A percentile compares a stretch with the other conserved stretches of the same genome.
phyloP scores from a whole-genome alignment of 2,329 filamentous ascomycete species.

The Fusarium palustre region DNA sequence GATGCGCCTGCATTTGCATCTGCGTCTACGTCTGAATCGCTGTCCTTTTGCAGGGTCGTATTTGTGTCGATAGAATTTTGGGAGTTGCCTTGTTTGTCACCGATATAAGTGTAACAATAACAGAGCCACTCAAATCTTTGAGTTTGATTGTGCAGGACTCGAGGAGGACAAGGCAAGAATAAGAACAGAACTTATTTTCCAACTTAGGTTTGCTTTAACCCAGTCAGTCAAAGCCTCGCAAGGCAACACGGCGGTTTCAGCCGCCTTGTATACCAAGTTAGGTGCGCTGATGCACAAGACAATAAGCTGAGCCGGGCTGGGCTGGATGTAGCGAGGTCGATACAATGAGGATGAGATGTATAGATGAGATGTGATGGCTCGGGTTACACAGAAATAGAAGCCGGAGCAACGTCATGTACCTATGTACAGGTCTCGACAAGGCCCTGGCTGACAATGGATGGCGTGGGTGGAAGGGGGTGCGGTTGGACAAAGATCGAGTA shows the following conservation, averaged over 20 bases:
- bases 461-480: conserved; percentile 13
- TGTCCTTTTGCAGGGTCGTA: conserved; percentile 25
- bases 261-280: conserved; percentile 23
- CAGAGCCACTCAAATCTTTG: background rate
- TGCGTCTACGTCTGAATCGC: conserved; percentile 24
- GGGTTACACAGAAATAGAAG: conserved; percentile 36
- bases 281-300: conserved; percentile 18
- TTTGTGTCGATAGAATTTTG: conserved; percentile 11
- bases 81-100: conserved; percentile 17
- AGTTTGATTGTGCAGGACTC: background rate
- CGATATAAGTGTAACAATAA: conserved; percentile 22
- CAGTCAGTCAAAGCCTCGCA: conserved; percentile 23
- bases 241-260: conserved; percentile 38
- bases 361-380: conserved; percentile 35
- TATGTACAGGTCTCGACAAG: conserved; percentile 25
- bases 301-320: conserved; percentile 23
- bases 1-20: conserved; percentile 25
- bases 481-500: conserved; percentile 37
- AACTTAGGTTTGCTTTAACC: conserved; percentile 15
- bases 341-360: conserved; percentile 25
- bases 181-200: conserved; percentile 7
- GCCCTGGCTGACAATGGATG: conserved; percentile 17
- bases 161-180: conserved; percentile 12
- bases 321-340: conserved; percentile 17
- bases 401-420: conserved; percentile 35